Conservation (phyloP, 1,284 basidiomycete genomes). For the Cryptococcus sp. region DNA sequence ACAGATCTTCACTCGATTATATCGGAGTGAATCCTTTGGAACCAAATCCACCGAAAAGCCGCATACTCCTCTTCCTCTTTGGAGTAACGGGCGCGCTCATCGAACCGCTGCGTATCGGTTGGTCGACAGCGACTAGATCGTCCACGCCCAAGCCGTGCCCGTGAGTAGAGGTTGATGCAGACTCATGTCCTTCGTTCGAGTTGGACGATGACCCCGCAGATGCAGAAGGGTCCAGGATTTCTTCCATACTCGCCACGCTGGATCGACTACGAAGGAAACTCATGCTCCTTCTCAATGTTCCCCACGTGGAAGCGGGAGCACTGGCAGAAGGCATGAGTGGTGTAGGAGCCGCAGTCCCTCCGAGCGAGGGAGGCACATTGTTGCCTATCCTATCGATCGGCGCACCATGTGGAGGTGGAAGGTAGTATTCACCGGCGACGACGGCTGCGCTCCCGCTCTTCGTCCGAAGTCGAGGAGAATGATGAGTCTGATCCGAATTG, state of each 20-base stretch:
- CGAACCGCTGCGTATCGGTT: background rate
- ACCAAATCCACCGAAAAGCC: conserved; percentile 9
- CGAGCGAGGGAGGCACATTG: background rate
- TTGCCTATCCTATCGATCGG: conserved; percentile 6
- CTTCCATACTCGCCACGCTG: conserved; percentile 11
- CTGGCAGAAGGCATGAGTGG: background rate
- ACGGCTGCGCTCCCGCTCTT: background rate
- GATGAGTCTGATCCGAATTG: background rate
- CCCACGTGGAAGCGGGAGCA: conserved; percentile 5
- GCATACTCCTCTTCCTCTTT: conserved; percentile 18
- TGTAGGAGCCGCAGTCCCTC: background rate
- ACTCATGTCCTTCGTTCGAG: background rate
- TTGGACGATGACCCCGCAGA: background rate
- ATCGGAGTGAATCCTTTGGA: conserved; percentile 18
- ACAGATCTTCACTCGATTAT: background rate
- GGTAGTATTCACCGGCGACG: conserved; percentile 11
- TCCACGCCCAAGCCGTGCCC: background rate
- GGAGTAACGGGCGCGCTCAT: conserved; percentile 8
- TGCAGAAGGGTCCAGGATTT: conserved; percentile 3
- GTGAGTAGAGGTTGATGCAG: too few relatives aligned
- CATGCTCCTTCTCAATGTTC: conserved; percentile 14
- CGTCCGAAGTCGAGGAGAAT: background rate
- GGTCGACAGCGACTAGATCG: background rate
- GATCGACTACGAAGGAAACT: conserved; percentile 11
- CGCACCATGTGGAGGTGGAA: conserved; percentile 16